These are phyloP conservation scores for Lunasporangiospora selenospora DNA, from an alignment of 192 early-diverging fungal genomes.

Conservation along the genomic window DNA sequence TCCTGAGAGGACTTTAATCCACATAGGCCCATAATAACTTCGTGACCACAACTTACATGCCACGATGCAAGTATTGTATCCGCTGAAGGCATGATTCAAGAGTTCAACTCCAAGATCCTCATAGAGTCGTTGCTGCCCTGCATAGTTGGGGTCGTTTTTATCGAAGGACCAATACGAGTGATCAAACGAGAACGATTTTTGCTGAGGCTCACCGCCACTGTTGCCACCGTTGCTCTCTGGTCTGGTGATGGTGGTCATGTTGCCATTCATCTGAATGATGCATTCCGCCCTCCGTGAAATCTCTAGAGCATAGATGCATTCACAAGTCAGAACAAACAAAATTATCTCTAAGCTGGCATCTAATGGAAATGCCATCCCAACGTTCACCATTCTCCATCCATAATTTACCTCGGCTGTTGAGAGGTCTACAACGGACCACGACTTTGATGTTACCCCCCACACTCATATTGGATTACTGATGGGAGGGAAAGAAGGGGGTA, in stretches of 20 bases:
- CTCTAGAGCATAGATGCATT: too few relatives aligned
- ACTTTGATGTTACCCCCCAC: slow-evolving; percentile 71
- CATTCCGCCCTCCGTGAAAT: slow-evolving; percentile 63
- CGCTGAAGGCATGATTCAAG: slow-evolving; percentile 85
- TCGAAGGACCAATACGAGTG: slow-evolving; percentile 88
- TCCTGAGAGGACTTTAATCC: background rate
- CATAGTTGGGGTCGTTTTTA: slow-evolving; percentile 66
- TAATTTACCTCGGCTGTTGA: slow-evolving; percentile 70
- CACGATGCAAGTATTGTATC: slow-evolving; percentile 94
- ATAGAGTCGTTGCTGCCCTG: slow-evolving; percentile 79
- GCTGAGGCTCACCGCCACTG: background rate
- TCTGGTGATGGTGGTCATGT: slow-evolving; percentile 71
- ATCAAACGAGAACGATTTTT: slow-evolving; percentile 84
- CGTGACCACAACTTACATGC: slow-evolving; percentile 68
- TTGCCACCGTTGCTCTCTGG: slow-evolving; percentile 42
- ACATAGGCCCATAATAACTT: background rate
- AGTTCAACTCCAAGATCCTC: slow-evolving; percentile 77
- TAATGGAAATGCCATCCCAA: too few relatives aligned
- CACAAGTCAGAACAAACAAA: too few relatives aligned
- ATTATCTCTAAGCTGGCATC: too few relatives aligned
- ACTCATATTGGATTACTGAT: slow-evolving; percentile 19
- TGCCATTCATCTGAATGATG: slow-evolving; percentile 75
- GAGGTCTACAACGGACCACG: slow-evolving; percentile 80
- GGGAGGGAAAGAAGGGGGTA: too few relatives aligned
- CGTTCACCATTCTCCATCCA: too few relatives aligned